Evolutionary conservation across 2,329 filamentous ascomycete species (phyloP).

Genomic region (Aspergillus amoenus): DNA sequence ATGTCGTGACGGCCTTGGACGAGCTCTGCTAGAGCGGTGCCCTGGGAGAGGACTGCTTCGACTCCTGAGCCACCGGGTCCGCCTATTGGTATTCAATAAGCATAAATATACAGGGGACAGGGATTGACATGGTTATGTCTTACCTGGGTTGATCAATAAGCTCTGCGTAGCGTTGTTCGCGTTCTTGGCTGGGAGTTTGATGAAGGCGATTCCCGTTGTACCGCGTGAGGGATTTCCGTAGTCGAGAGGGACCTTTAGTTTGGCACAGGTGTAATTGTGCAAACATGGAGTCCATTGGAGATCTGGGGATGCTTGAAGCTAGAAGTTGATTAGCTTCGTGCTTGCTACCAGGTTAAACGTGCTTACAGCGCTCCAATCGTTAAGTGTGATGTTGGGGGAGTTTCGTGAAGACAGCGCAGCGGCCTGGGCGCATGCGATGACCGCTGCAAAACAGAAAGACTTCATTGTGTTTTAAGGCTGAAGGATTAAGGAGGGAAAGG

Average conservation of each 20-base stretch:
- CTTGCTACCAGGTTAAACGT: rapidly evolving
- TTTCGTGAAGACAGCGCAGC: background rate
- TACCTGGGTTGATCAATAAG: slow-evolving; percentile 18
- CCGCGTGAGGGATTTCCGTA: slow-evolving; percentile 18
- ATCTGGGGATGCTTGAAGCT: slow-evolving; percentile 12
- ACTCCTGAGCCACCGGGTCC: slow-evolving; percentile 9
- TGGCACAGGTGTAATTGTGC: slow-evolving; percentile 16
- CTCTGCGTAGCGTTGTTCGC: slow-evolving; percentile 8
- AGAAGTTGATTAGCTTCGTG: background rate
- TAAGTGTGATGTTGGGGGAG: background rate
- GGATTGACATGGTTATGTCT: background rate
- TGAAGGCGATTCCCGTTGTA: slow-evolving; percentile 18
- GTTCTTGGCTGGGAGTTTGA: slow-evolving; percentile 18
- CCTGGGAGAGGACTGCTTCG: background rate
- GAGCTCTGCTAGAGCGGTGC: background rate
- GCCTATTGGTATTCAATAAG: background rate
- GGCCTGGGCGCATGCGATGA: background rate
- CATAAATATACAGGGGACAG: background rate
- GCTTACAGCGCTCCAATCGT: background rate
- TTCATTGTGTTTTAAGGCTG: background rate
- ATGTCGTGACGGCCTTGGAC: slow-evolving; percentile 21
- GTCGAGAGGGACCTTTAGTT: slow-evolving; percentile 22
- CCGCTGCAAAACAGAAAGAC: background rate
- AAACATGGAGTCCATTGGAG: slow-evolving; percentile 18
- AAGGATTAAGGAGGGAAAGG: no score